Conservation (phyloP, 2,329 filamentous ascomycete genomes). For the Sporothrix globosa region DNA sequence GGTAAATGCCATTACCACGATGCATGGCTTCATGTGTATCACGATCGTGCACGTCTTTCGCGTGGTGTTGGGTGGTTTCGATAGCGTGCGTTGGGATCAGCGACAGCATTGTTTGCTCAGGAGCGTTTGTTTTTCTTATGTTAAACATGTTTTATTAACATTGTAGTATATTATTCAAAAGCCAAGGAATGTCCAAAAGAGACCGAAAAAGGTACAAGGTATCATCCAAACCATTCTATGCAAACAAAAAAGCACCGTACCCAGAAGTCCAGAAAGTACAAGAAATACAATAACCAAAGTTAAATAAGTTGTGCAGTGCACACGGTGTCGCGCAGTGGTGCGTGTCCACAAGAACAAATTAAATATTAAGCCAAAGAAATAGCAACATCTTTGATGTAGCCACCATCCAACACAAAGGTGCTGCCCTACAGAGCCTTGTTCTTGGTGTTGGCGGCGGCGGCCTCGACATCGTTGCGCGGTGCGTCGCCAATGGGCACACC, state of each 20-base stretch:
- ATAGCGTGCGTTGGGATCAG: neutral
- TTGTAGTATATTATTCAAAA: neutral
- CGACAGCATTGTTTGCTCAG: neutral
- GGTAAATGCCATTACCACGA: neutral
- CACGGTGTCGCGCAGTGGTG: neutral
- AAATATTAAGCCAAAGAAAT: neutral
- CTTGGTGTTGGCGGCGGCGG: slow-evolving; percentile 25
- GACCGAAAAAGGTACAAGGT: neutral
- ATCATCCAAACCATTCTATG: slow-evolving; percentile 26
- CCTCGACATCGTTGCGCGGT: slow-evolving; percentile 32
- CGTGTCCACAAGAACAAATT: neutral
- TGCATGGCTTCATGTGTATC: neutral
- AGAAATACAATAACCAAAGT: neutral
- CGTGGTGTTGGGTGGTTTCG: neutral
- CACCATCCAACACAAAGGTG: neutral
- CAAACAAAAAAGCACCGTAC: neutral
- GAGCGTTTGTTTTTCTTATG: too few relatives aligned
- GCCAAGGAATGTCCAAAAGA: neutral
- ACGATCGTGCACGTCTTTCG: neutral
- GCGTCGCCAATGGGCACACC: slow-evolving; percentile 24
- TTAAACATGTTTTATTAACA: neutral
- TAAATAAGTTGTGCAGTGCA: neutral
- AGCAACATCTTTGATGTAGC: neutral
- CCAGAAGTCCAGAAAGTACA: neutral
- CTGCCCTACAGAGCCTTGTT: slow-evolving; percentile 16